Evolutionary conservation across 2,329 filamentous ascomycete species (phyloP), one percentile per base, ranked within the genome.

Genomic region (Fusarium avenaceum): DNA sequence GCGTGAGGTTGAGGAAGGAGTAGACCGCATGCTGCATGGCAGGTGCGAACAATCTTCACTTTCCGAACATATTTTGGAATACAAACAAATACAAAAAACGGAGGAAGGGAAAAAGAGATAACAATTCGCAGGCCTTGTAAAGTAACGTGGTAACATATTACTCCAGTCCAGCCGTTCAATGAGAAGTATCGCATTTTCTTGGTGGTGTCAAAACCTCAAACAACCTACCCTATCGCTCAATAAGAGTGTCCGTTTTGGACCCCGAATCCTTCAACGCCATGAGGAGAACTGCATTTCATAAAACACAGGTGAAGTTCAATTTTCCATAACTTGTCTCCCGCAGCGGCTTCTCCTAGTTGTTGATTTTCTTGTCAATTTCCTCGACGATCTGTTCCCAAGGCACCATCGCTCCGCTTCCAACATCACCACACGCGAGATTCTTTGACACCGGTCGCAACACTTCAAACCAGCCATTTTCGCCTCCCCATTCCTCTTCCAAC

Each of bases 381-480:
- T 76, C 76, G 11, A 96, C 92, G 76, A 97, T 91, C 59, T 90
- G 85, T 59, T 82, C 86, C 92, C 92, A 97, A 52, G 92, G 88
- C 75, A 86, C 87, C 94, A 97, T 97, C 2, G 89, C 94, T 6
- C 94, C 94, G 40, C 87, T 85, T 0, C 94, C 94, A 4, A 90
- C 85, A 79, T 97, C 94, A 15, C 93, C 93, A 79, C 94, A 97
- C 0, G 94, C 94, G 56, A 97, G 81, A 14, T 84, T 83, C 82
- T 97, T 97, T 72, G 90, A 86, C 71, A 92, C 85, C 0, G 94
- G 92, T 51, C 82, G 79, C 65, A 96, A 75, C 19, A 97, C 87
- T 73, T 92, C 89, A 68, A 96, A 82, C 78, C 78, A 81, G 44
- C 80, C 75, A 22, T 76, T 75, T 20, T 77, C 69, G 3, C 78